A percentile compares a stretch with the other conserved stretches of the same genome.
phyloP scores from a whole-genome alignment of 208 protist genomes.

The Leishmania lainsoni region DNA sequence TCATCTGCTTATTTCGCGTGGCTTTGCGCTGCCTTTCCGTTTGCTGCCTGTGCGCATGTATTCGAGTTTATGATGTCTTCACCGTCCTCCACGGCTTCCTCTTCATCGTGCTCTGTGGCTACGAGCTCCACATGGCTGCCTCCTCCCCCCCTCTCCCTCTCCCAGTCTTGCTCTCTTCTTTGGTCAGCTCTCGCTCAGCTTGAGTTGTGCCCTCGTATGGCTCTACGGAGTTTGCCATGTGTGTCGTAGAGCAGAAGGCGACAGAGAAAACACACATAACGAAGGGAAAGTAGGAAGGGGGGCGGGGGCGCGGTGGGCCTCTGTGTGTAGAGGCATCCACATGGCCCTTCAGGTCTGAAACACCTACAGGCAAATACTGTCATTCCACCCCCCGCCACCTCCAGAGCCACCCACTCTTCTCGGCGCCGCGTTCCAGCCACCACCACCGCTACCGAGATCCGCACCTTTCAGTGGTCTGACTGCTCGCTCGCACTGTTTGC shows the following conservation, averaged over 20 bases:
- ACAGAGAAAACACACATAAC: neutral
- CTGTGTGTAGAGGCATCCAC: too few species aligned
- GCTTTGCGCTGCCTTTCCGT: too few species aligned
- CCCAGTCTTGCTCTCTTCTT: neutral
- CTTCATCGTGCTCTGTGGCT: too few species aligned
- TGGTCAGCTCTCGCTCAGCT: too few species aligned
- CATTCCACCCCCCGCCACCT: neutral
- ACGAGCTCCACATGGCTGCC: neutral
- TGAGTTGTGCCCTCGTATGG: too few species aligned
- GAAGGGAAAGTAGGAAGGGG: neutral
- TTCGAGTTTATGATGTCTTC: too few species aligned
- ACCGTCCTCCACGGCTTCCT: too few species aligned
- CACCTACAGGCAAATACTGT: neutral
- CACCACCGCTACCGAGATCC: neutral
- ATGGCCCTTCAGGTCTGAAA: neutral
- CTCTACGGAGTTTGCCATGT: too few species aligned
- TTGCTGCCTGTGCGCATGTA: too few species aligned
- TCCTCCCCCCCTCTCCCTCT: neutral
- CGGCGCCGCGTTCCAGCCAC: neutral
- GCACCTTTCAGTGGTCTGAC: neutral
- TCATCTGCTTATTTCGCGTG: too few species aligned
- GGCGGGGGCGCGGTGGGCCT: too few species aligned
- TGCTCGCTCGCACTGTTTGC: neutral
- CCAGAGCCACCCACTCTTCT: neutral
- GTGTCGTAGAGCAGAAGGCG: neutral